phyloP scores from a whole-genome alignment of 2,329 filamentous ascomycete species.

The Penicillium rolfsii region DNA sequence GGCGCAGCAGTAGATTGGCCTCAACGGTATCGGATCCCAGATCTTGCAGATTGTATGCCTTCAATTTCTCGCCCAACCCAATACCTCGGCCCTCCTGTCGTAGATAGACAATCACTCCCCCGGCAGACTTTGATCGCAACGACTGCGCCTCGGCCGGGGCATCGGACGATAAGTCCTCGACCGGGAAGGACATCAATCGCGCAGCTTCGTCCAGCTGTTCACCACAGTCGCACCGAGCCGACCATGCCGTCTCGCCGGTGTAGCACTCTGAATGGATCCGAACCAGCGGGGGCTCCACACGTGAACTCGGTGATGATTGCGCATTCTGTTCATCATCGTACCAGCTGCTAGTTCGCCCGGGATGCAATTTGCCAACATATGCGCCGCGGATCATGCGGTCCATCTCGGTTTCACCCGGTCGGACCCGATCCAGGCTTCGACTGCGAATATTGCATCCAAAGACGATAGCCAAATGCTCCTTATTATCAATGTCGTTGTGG shows the following conservation, averaged over 20 bases:
- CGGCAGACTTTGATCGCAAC: slow-evolving; percentile 58
- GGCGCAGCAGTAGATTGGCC: slow-evolving; percentile 85
- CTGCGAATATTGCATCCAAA: slow-evolving; percentile 83
- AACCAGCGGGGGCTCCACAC: slow-evolving; percentile 68
- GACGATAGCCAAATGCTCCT: slow-evolving; percentile 96
- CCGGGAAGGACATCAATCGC: slow-evolving; percentile 78
- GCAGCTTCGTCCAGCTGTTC: slow-evolving; percentile 97
- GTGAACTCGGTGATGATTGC: slow-evolving; percentile 21
- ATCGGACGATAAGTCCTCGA: slow-evolving; percentile 37
- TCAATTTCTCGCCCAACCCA: slow-evolving; percentile 90
- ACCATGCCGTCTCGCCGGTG: slow-evolving; percentile 98
- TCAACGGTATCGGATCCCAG: slow-evolving; percentile 97
- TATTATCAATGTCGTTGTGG: slow-evolving; percentile 87
- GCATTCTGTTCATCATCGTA: slow-evolving; percentile 51
- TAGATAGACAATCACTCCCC: slow-evolving; percentile 93
- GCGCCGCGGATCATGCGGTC: slow-evolving; percentile 88
- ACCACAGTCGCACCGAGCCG: slow-evolving; percentile 93
- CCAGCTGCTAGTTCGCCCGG: slow-evolving; percentile 77
- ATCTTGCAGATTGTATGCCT: slow-evolving; percentile 97
- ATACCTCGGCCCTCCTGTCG: slow-evolving; percentile 96
- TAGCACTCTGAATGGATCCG: slow-evolving; percentile 98
- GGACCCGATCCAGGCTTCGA: slow-evolving; percentile 59
- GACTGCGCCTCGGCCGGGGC: slow-evolving; percentile 32
- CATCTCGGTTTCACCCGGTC: slow-evolving; percentile 54
- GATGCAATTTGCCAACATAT: slow-evolving; percentile 84